Percentiles rank a stretch among this genome's conserved stretches.
These are phyloP conservation scores for Neospermospora avenae DNA, from an alignment of 2,329 filamentous ascomycete species.

Conservation along the genomic window DNA sequence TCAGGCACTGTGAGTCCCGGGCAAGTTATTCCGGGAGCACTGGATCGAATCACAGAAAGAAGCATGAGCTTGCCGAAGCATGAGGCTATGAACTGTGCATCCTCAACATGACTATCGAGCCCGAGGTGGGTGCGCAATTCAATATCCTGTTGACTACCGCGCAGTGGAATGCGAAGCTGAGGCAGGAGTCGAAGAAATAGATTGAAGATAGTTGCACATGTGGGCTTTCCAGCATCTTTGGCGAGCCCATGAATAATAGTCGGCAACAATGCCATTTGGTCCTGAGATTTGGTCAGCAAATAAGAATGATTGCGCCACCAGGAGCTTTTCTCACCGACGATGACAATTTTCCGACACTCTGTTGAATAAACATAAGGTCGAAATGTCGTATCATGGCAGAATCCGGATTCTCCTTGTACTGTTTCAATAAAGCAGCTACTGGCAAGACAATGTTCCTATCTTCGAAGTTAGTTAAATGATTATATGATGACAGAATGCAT, in stretches of 20 bases:
- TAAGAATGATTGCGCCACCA: background rate
- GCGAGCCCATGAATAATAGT: constrained; percentile 65
- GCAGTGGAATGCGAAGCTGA: constrained; percentile 66
- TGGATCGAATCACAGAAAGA: constrained; percentile 47
- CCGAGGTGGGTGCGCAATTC: constrained; percentile 64
- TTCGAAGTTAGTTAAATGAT: constrained; percentile 11
- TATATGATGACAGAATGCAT: background rate
- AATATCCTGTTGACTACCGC: constrained; percentile 75
- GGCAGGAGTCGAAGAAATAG: constrained; percentile 74
- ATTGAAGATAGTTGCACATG: constrained; percentile 70
- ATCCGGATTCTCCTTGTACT: constrained; percentile 74
- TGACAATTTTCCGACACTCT: constrained; percentile 65
- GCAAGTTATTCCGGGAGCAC: constrained; percentile 35
- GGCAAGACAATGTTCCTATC: constrained; percentile 66
- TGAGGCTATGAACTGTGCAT: constrained; percentile 69
- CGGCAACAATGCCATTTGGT: constrained; percentile 71
- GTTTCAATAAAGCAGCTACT: constrained; percentile 77
- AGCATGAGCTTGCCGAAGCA: constrained; percentile 78
- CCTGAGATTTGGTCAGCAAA: constrained; percentile 40
- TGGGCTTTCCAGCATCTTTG: constrained; percentile 52
- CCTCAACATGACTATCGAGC: constrained; percentile 57
- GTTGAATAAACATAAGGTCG: constrained; percentile 84
- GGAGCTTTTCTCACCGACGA: constrained; percentile 40
- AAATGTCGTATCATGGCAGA: constrained; percentile 79
- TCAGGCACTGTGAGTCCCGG: constrained; percentile 64